These are phyloP conservation scores for barley (Hordeum vulgare) DNA, from an alignment of 176 grass and related monocot species.

Conservation along the genomic window MorexV3_pseudomolecules_assembly NC_058522.1:527792173-527792672, in stretches of 20 bases:
- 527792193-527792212: slow-evolving; percentile 83
- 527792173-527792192: slow-evolving; percentile 84
- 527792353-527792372: slow-evolving; percentile 40
- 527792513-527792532: slow-evolving; percentile 84
- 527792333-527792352: slow-evolving; percentile 39
- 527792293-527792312: slow-evolving; percentile 66
- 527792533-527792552: slow-evolving; percentile 91
- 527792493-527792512: slow-evolving; percentile 52
- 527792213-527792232: slow-evolving; percentile 76
- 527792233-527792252: slow-evolving; percentile 84
- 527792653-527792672: slow-evolving; percentile 50
- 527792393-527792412: slow-evolving; percentile 86
- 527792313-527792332: slow-evolving; percentile 56
- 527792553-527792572: slow-evolving; percentile 76
- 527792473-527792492: slow-evolving; percentile 69
- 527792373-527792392: slow-evolving; percentile 77
- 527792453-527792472: slow-evolving; percentile 82
- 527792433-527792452: slow-evolving; percentile 54
- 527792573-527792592: slow-evolving; percentile 51
- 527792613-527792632: slow-evolving; percentile 46
- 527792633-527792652: slow-evolving; percentile 61
- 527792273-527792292: slow-evolving; percentile 34
- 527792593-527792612: slow-evolving; percentile 68
- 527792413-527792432: slow-evolving; percentile 74
- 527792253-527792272: slow-evolving; percentile 51